These are phyloP conservation scores for Nepenthes alata DNA, from an alignment of 179 eudicot species.

Conservation along the genomic window DNA sequence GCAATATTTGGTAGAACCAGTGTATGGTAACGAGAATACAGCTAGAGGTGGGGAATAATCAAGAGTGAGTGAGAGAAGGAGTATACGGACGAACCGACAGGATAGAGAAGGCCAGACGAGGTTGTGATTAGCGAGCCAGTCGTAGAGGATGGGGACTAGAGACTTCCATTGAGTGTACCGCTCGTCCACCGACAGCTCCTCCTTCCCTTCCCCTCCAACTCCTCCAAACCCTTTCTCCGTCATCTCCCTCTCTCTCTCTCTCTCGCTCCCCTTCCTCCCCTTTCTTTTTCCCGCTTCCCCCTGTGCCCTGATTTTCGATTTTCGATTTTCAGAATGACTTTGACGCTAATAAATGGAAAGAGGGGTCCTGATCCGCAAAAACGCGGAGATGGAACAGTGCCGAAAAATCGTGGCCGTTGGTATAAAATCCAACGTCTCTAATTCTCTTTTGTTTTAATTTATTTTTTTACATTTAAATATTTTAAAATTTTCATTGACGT, in stretches of 20 bases:
- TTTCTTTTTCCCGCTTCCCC: slow-evolving; percentile 8
- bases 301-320: not conserved
- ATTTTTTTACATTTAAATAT: too few species aligned
- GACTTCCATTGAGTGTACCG: slow-evolving; percentile 82
- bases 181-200: slow-evolving; percentile 46
- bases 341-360: too few species aligned
- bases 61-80: not conserved
- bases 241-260: slow-evolving; percentile 11
- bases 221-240: slow-evolving; percentile 13
- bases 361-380: too few species aligned
- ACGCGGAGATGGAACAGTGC: too few species aligned
- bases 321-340: too few species aligned
- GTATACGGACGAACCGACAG: slow-evolving; percentile 52
- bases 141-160: slow-evolving; percentile 76
- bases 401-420: too few species aligned
- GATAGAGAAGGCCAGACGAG: slow-evolving; percentile 97
- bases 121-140: slow-evolving; percentile 90
- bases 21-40: too few species aligned
- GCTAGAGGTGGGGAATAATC: not conserved
- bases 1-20: too few species aligned
- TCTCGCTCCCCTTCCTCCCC: slow-evolving; percentile 12
- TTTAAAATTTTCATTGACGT: too few species aligned
- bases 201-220: slow-evolving; percentile 11
- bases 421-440: too few species aligned
- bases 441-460: too few species aligned